These are phyloP conservation scores for Candida montana DNA, from an alignment of 805 yeast species.

Conservation along the genomic window DNA sequence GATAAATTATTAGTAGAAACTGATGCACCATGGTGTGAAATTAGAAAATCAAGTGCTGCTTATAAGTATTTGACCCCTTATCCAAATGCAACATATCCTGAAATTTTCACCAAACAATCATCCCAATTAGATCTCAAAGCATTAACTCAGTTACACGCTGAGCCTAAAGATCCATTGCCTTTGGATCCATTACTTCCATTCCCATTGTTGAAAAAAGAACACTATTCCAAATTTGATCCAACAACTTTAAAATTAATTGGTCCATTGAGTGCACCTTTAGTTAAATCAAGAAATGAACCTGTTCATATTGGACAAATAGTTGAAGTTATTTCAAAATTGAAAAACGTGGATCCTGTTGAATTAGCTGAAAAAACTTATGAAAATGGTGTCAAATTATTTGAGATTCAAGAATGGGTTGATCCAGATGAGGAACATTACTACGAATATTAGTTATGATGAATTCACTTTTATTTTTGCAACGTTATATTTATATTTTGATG, in stretches of 20 bases:
- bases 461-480: background rate
- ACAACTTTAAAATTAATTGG: conserved; percentile 27
- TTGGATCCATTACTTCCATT: conserved; percentile 53
- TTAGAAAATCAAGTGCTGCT: conserved; percentile 77
- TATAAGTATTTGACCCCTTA: conserved; percentile 48
- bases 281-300: conserved; percentile 90
- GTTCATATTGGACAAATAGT: conserved; percentile 81
- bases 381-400: conserved; percentile 46
- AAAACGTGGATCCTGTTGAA: conserved; percentile 34
- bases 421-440: conserved; percentile 1
- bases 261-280: conserved; percentile 35
- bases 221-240: conserved; percentile 33
- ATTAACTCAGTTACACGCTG: conserved; percentile 2
- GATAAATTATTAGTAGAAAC: conserved; percentile 78
- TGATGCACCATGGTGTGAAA: conserved; percentile 98
- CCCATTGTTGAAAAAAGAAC: conserved; percentile 61
- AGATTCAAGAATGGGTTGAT: conserved; percentile 21
- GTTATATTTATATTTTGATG: background rate
- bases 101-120: conserved; percentile 17
- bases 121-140: conserved; percentile 12
- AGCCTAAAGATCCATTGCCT: conserved; percentile 13
- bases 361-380: conserved; percentile 46
- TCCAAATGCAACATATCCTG: conserved; percentile 55
- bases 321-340: conserved; percentile 51
- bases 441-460: conserved; percentile 1